Percentiles rank a stretch among this genome's conserved stretches.
Conservation (phyloP, 2,329 filamentous ascomycete genomes). For the Ophiostoma perfectum region DNA sequence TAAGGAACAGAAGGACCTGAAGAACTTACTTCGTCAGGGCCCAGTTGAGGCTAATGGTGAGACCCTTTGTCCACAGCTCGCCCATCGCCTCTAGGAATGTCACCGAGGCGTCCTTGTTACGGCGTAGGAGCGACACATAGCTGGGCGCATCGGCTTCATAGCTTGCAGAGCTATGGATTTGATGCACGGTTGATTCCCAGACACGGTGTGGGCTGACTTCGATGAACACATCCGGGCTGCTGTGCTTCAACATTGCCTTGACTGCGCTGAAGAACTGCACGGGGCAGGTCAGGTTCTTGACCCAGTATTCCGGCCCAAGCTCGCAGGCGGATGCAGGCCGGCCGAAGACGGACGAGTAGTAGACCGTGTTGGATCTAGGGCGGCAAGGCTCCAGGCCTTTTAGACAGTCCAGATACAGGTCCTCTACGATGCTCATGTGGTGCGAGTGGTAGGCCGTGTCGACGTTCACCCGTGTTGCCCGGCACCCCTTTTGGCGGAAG, state of each 20-base stretch:
- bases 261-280: conserved; percentile 34
- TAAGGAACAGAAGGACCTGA: no score
- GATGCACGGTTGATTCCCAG: conserved; percentile 23
- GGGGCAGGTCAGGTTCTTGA: conserved; percentile 34
- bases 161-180: conserved; percentile 15
- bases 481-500: conserved; percentile 21
- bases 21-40: no score
- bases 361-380: not conserved
- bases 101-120: conserved; percentile 16
- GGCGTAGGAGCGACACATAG: conserved; percentile 24
- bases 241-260: conserved; percentile 21
- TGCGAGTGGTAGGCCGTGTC: conserved; percentile 32
- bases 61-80: conserved; percentile 23
- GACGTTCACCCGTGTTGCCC: conserved; percentile 26
- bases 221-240: conserved; percentile 20
- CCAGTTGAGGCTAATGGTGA: conserved; percentile 21
- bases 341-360: conserved; percentile 30
- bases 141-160: not conserved
- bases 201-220: conserved; percentile 27
- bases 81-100: conserved; percentile 23
- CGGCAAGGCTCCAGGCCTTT: not conserved
- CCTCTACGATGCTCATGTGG: conserved; percentile 29
- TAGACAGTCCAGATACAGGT: conserved; percentile 25
- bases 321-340: conserved; percentile 7
- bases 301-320: conserved; percentile 32